Conservation (phyloP, 2,329 filamentous ascomycete species). For the Cladophialophora chaetospira region DNA sequence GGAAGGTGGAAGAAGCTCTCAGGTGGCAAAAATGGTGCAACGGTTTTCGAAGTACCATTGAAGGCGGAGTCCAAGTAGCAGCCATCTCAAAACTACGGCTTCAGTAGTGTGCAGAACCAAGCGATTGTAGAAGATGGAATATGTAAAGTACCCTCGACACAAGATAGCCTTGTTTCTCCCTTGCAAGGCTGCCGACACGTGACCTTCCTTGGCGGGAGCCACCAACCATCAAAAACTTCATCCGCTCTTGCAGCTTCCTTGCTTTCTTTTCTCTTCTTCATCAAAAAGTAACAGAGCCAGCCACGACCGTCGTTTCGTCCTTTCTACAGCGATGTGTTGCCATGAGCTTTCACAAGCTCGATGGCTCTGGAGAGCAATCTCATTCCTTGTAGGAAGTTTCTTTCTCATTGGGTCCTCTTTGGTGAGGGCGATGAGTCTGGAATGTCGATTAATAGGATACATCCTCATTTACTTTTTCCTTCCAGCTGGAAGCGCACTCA, state of each 20-base stretch:
- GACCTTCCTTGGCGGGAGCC: constrained; percentile 3
- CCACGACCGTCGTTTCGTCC: constrained; percentile 67
- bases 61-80: constrained; percentile 1
- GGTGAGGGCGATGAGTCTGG: constrained; percentile 69
- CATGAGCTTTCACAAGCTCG: constrained; percentile 58
- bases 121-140: background rate
- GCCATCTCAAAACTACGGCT: too few relatives aligned
- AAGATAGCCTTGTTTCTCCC: background rate
- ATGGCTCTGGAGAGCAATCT: constrained; percentile 65
- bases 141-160: background rate
- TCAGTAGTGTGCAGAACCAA: too few relatives aligned
- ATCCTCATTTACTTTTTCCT: too few relatives aligned
- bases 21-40: constrained; percentile 74
- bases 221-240: constrained; percentile 17
- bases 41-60: constrained; percentile 78
- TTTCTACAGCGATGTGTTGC: constrained; percentile 67
- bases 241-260: background rate
- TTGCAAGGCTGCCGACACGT: background rate
- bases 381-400: constrained; percentile 67
- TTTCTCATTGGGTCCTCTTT: constrained; percentile 69
- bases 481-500: too few relatives aligned
- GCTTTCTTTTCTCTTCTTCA: constrained; percentile 30
- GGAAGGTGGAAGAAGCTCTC: constrained; percentile 73
- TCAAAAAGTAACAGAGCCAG: constrained; percentile 43
- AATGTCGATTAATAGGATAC: constrained; percentile 73